phyloP scores from a whole-genome alignment of 2,329 filamentous ascomycete genomes.

The Boeremia lycopersici region DNA sequence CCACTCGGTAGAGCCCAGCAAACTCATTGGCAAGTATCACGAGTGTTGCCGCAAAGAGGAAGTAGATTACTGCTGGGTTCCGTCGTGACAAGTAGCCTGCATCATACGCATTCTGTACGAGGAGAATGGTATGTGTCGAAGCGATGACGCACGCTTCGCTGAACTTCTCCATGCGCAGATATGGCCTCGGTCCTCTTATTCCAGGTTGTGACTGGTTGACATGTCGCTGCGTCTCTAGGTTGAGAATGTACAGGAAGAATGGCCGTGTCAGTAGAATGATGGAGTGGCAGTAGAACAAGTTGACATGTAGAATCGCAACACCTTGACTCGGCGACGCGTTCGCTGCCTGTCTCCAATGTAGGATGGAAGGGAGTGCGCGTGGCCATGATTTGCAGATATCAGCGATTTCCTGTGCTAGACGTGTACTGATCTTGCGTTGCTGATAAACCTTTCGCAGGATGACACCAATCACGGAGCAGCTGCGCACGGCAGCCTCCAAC shows the following conservation, averaged over 20 bases:
- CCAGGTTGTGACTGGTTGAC: conserved; percentile 32
- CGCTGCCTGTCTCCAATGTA: conserved; percentile 60
- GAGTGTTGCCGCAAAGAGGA: conserved; percentile 50
- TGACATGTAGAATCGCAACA: conserved; percentile 66
- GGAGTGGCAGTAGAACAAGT: conserved; percentile 67
- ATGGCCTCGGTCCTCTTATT: conserved; percentile 33
- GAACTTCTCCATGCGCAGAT: conserved; percentile 55
- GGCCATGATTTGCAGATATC: conserved; percentile 61
- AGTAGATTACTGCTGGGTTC: conserved; percentile 50
- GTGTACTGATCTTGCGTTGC: conserved; percentile 63
- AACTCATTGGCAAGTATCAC: conserved; percentile 51
- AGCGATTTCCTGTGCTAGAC: conserved; percentile 63
- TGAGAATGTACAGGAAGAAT: conserved; percentile 66
- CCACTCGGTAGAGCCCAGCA: conserved; percentile 42
- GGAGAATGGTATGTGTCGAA: conserved; percentile 49
- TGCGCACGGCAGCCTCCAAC: conserved; percentile 63
- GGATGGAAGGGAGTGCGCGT: conserved; percentile 53
- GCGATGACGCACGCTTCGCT: conserved; percentile 52
- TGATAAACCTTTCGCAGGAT: conserved; percentile 67
- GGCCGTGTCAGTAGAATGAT: conserved; percentile 68
- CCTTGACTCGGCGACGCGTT: conserved; percentile 55
- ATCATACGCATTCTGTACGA: conserved; percentile 50
- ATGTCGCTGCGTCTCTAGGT: conserved; percentile 48
- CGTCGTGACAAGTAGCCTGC: conserved; percentile 49
- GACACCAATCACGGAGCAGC: conserved; percentile 62